Evolutionary conservation across 441 rosid species (phyloP), one percentile per base, ranked within the genome.

Genomic region (Eugenia klotzschiana): DNA sequence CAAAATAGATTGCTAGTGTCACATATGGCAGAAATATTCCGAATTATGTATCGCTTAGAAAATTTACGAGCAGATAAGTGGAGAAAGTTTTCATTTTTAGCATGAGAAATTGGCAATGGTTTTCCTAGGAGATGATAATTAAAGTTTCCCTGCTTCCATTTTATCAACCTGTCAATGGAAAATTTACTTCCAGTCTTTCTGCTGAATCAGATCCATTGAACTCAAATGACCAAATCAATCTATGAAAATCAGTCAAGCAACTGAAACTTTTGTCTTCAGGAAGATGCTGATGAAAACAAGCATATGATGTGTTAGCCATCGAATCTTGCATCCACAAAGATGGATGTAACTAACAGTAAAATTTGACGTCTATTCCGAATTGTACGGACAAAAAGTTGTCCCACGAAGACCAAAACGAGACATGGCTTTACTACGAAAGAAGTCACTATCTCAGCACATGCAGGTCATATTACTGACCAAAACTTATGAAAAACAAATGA

Each of bases 361-460:
- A 41, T 20, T 51, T 82, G 41, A 81, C 51, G 15, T 10, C 77
- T 69, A 6, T 6, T 69, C 25, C 6, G 0, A 37, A 37, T 37
- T 15, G 25, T 69, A 10, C 25, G 46, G 49, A 69, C 77, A 69
- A 5, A 6, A 64, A 33, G 77, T 69, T 10, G 77, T 16, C 86
- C 82, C 82, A n/a, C 64, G 79, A 81, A 26, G 64, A 84, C 54
- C 77, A 18, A 53, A 81, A 86, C 43, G 72, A 74, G 49, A 52
- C 10, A 9, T 55, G 51, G 69, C 58, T 57, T 29, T 79, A 22
- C 57, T 80, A 37, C 72, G 5, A 23, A 82, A 29, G 77, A 51
- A 51, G 73, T 82, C 84, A 81, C 83, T n/a, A 80, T 87, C 87
- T 60, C 74, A 60, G 74, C 43, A 29, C 13, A 60, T 29, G 74